Percentiles rank a stretch among this genome's conserved stretches.
Conservation (phyloP, 768 basidiomycete genomes). For the Ephemerocybe angulata region DNA sequence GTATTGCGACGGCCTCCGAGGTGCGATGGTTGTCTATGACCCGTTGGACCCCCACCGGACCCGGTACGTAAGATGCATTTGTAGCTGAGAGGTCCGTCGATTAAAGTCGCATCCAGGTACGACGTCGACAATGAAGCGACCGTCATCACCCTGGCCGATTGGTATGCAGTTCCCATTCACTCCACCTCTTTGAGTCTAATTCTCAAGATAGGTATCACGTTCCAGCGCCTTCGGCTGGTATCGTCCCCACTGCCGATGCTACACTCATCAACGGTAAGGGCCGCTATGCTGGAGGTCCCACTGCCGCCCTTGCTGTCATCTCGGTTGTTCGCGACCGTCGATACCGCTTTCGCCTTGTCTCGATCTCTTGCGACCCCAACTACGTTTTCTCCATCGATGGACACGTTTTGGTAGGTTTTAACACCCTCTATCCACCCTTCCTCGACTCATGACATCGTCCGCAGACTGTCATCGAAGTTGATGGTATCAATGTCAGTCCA, state of each 20-base stretch:
- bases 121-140: slow-evolving; percentile 24
- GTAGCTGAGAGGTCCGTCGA: slow-evolving; percentile 31
- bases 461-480: slow-evolving; percentile 41
- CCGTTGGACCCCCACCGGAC: slow-evolving; percentile 15
- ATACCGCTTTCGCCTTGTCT: too few species aligned
- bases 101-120: slow-evolving; percentile 2
- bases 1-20: slow-evolving; percentile 12
- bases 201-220: slow-evolving; percentile 2
- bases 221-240: slow-evolving; percentile 19
- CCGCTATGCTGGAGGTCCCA: slow-evolving; percentile 31
- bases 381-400: too few species aligned
- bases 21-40: slow-evolving; percentile 13
- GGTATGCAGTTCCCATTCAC: slow-evolving; percentile 22
- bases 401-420: neutral
- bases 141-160: slow-evolving; percentile 48
- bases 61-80: too few species aligned
- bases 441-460: neutral
- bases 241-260: slow-evolving; percentile 23
- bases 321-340: slow-evolving; percentile 32
- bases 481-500: slow-evolving; percentile 37
- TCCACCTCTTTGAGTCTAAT: neutral
- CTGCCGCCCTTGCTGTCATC: slow-evolving; percentile 29
- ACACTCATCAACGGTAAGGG: slow-evolving; percentile 36
- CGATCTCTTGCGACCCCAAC: slow-evolving; percentile 43
- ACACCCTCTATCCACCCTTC: slow-evolving; percentile 22